Conservation (phyloP, 176 grass and related monocot genomes). For the Elymus sibiricus region DNA sequence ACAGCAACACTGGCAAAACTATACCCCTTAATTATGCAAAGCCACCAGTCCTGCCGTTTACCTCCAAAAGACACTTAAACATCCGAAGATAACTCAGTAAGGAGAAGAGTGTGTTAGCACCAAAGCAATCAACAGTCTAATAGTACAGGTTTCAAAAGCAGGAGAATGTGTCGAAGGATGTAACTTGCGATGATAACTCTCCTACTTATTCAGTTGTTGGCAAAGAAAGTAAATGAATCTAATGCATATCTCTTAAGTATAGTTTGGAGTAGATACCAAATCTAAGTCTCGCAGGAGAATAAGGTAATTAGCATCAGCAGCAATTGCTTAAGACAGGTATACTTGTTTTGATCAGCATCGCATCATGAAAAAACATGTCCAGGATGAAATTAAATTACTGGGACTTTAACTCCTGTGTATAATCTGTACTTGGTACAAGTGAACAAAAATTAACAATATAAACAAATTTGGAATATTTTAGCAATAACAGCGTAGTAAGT, state of each 20-base stretch:
- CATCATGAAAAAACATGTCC: not conserved
- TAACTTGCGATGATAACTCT: not conserved
- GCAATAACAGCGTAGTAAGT: not conserved
- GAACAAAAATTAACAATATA: not conserved
- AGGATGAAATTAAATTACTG: slow-evolving; percentile 9
- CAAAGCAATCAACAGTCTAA: not conserved
- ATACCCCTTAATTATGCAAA: not conserved
- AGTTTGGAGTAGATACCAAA: not conserved
- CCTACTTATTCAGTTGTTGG: not conserved
- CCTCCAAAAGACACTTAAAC: not conserved
- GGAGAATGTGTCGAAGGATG: not conserved
- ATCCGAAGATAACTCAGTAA: not conserved
- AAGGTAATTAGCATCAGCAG: slow-evolving; percentile 1
- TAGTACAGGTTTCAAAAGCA: not conserved
- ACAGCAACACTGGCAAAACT: not conserved
- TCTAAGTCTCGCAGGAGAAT: not conserved
- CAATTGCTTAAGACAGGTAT: not conserved
- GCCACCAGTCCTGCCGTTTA: not conserved
- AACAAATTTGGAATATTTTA: not conserved
- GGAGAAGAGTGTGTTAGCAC: not conserved
- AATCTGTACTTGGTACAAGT: not conserved
- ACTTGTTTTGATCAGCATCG: not conserved
- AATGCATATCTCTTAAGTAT: not conserved
- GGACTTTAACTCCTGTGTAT: not conserved
- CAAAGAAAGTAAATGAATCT: not conserved